These are phyloP conservation scores for Solanum chiquidenum DNA, from an alignment of 257 asterid genomes.

Conservation along the genomic window DNA sequence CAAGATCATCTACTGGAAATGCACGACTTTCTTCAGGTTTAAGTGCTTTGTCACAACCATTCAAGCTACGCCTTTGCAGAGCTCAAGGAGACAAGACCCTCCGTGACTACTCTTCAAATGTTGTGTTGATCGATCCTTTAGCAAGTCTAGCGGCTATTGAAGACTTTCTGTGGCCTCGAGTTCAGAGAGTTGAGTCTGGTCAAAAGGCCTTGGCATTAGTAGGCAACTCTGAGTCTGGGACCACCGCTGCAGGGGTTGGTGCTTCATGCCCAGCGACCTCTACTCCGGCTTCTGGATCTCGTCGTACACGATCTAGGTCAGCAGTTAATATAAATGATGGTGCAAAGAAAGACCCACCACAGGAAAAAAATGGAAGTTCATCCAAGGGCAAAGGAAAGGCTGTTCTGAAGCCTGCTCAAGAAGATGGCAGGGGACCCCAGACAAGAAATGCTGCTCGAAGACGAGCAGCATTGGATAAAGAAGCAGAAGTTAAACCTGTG, in stretches of 20 bases:
- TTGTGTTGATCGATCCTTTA: slow-evolving; percentile 85
- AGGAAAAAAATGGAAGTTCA: slow-evolving; percentile 48
- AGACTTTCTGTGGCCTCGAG: slow-evolving; percentile 89
- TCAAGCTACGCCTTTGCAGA: slow-evolving; percentile 94
- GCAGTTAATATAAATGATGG: slow-evolving; percentile 50
- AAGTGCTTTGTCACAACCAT: slow-evolving; percentile 81
- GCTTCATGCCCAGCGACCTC: slow-evolving; percentile 48
- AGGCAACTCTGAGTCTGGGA: slow-evolving; percentile 53
- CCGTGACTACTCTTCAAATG: slow-evolving; percentile 92
- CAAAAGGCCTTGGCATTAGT: slow-evolving; percentile 54
- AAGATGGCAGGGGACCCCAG: slow-evolving; percentile 80
- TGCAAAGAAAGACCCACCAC: slow-evolving; percentile 45
- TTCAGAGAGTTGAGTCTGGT: slow-evolving; percentile 68
- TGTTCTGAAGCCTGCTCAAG: slow-evolving; percentile 60
- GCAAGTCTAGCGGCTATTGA: slow-evolving; percentile 95
- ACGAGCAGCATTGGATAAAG: slow-evolving; percentile 80
- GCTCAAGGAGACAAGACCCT: slow-evolving; percentile 92
- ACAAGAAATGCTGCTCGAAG: slow-evolving; percentile 80
- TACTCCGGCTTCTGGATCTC: slow-evolving; percentile 51
- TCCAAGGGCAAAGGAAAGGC: slow-evolving; percentile 91
- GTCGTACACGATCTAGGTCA: slow-evolving; percentile 69
- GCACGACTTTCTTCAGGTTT: slow-evolving; percentile 92
- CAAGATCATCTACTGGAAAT: slow-evolving; percentile 67
- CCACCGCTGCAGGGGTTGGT: slow-evolving; percentile 37
- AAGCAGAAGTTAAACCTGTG: slow-evolving; percentile 54